Percentiles rank a stretch among this genome's conserved stretches.
These are phyloP conservation scores for Citeromyces nyonsensis DNA, from an alignment of 805 yeast species.

Conservation along the genomic window DNA sequence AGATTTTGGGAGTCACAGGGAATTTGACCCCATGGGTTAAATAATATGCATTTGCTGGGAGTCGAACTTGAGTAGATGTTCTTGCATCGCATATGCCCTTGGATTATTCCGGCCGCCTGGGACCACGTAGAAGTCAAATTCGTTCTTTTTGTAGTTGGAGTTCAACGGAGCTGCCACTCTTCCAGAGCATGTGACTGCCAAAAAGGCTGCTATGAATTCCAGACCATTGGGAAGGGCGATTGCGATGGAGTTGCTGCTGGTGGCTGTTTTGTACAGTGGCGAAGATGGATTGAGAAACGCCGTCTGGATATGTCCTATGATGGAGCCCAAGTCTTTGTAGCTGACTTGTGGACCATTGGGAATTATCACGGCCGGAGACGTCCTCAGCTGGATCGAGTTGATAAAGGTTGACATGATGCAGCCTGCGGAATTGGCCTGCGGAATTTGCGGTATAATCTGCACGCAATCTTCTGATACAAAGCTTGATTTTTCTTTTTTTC, in stretches of 20 bases:
- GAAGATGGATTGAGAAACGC: constrained; percentile 23
- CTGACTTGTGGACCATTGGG: constrained; percentile 31
- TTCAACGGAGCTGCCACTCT: constrained; percentile 58
- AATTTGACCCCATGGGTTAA: too few relatives aligned
- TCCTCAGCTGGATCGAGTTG: constrained; percentile 18
- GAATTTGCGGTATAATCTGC: too few relatives aligned
- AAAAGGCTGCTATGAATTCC: constrained; percentile 39
- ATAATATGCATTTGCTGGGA: too few relatives aligned
- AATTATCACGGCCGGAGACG: constrained; percentile 23
- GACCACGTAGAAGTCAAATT: constrained; percentile 51
- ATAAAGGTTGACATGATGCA: constrained; percentile 19
- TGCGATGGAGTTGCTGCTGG: constrained; percentile 31
- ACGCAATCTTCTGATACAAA: too few relatives aligned
- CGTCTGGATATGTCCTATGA: constrained; percentile 32
- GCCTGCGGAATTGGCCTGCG: too few relatives aligned
- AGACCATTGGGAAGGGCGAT: constrained; percentile 46
- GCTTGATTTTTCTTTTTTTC: too few relatives aligned
- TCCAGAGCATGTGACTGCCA: constrained; percentile 39
- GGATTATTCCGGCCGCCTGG: too few relatives aligned
- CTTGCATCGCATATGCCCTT: too few relatives aligned
- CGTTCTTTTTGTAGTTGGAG: constrained; percentile 41
- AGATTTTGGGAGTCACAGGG: too few relatives aligned
- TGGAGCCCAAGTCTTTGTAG: constrained; percentile 25
- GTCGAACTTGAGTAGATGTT: too few relatives aligned
- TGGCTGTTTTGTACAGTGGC: constrained; percentile 19